Percentiles rank a stretch among this genome's conserved stretches.
These are phyloP conservation scores for Aaosphaeria pasadenensis DNA, from an alignment of 2,329 filamentous ascomycete genomes.

Conservation along the genomic window DNA sequence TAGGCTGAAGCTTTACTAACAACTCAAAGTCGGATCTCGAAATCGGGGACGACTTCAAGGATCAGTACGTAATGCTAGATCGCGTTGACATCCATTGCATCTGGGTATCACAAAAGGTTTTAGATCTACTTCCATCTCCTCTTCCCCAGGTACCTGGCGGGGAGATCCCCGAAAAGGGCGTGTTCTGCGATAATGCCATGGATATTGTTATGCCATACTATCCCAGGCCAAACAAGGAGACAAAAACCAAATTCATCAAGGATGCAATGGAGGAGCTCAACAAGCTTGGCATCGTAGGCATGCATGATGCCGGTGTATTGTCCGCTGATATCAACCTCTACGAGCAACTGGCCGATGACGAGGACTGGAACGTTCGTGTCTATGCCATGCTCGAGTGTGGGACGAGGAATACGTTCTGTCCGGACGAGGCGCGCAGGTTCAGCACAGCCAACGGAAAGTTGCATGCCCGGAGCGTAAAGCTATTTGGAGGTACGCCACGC, in stretches of 20 bases:
- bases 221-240: slow-evolving; percentile 54
- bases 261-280: slow-evolving; percentile 63
- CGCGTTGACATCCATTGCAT: slow-evolving; percentile 68
- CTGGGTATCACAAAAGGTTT: slow-evolving; percentile 64
- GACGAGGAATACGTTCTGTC: slow-evolving; percentile 63
- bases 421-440: slow-evolving; percentile 47
- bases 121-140: slow-evolving; percentile 56
- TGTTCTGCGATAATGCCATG: slow-evolving; percentile 74
- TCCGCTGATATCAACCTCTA: slow-evolving; percentile 56
- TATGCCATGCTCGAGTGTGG: slow-evolving; percentile 68
- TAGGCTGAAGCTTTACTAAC: background rate
- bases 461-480: slow-evolving; percentile 62
- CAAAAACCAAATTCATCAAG: slow-evolving; percentile 54
- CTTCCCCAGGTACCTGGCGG: slow-evolving; percentile 57
- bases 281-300: slow-evolving; percentile 63
- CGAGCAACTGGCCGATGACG: slow-evolving; percentile 47
- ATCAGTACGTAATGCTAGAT: slow-evolving; percentile 66
- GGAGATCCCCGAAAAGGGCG: slow-evolving; percentile 63
- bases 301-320: slow-evolving; percentile 65
- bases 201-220: slow-evolving; percentile 57
- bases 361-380: slow-evolving; percentile 61
- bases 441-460: slow-evolving; percentile 50
- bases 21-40: slow-evolving; percentile 54
- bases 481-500: slow-evolving; percentile 58
- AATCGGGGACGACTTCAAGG: slow-evolving; percentile 50